These are phyloP conservation scores for Rhododendron henanense DNA, from an alignment of 148 eudicot genomes.

Conservation along the genomic window DNA sequence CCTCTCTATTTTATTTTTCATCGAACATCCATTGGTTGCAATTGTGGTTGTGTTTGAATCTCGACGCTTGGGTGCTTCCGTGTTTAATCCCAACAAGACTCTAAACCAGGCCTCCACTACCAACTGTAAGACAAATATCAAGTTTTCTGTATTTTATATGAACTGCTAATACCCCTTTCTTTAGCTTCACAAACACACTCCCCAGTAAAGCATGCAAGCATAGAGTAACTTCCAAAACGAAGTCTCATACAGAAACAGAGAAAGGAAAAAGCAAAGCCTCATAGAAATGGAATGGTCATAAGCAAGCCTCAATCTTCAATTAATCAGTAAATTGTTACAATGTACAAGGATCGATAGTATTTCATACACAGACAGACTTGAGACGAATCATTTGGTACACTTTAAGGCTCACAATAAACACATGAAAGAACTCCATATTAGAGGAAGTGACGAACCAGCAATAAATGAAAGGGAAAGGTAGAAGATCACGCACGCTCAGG, in stretches of 20 bases:
- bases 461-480: neutral
- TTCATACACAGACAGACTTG: neutral
- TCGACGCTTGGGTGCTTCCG: no score
- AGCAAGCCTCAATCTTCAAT: neutral
- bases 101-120: neutral
- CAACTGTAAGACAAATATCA: neutral
- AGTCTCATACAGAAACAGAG: neutral
- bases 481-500: neutral
- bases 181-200: neutral
- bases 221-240: neutral
- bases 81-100: neutral
- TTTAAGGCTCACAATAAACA: neutral
- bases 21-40: no score
- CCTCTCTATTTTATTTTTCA: no score
- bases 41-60: no score
- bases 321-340: conserved; percentile 1
- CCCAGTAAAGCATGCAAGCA: neutral
- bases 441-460: neutral
- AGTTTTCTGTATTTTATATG: neutral
- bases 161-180: neutral
- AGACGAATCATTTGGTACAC: neutral
- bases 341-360: neutral
- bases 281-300: neutral
- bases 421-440: neutral
- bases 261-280: neutral